These are phyloP conservation scores for Heliamphora exappendiculata DNA, from an alignment of 148 eudicot genomes.

Conservation along the genomic window DNA sequence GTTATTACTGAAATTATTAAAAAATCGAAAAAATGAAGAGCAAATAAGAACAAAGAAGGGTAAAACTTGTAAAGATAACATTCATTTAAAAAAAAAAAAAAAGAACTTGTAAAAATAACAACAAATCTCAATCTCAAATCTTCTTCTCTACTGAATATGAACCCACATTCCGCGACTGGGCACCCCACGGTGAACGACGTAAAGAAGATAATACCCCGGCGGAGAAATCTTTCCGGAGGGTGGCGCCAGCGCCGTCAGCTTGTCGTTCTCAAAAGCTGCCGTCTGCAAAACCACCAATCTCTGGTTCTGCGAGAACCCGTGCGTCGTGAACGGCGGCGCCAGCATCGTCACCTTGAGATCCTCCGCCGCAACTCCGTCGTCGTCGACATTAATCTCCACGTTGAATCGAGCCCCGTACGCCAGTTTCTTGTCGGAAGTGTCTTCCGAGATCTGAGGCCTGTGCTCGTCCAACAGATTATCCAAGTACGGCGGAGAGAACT, in stretches of 20 bases:
- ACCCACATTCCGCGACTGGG: constrained; percentile 73
- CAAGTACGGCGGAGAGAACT: constrained; percentile 66
- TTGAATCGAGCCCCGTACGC: constrained; percentile 29
- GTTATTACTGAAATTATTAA: too few relatives aligned
- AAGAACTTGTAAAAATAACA: neutral
- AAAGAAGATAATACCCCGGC: constrained; percentile 62
- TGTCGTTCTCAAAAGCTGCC: neutral
- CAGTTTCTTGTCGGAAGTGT: neutral
- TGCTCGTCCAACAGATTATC: constrained; percentile 18
- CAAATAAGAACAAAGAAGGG: neutral
- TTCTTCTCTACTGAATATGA: constrained; percentile 20
- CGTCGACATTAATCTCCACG: constrained; percentile 13
- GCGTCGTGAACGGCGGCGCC: constrained; percentile 82
- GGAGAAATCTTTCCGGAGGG: constrained; percentile 52
- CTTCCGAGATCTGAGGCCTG: constrained; percentile 20
- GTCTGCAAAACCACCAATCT: constrained; percentile 38
- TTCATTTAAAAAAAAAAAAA: too few relatives aligned
- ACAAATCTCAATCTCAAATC: neutral
- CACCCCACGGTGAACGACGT: constrained; percentile 49
- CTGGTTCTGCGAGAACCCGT: constrained; percentile 78
- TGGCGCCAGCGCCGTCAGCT: constrained; percentile 40
- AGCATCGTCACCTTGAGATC: constrained; percentile 51
- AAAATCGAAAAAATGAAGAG: neutral
- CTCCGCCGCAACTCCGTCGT: neutral
- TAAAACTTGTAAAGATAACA: too few relatives aligned